Base-by-base conservation (phyloP, 78 protist genomes). In the Dictyostelium firmibasis region DNA sequence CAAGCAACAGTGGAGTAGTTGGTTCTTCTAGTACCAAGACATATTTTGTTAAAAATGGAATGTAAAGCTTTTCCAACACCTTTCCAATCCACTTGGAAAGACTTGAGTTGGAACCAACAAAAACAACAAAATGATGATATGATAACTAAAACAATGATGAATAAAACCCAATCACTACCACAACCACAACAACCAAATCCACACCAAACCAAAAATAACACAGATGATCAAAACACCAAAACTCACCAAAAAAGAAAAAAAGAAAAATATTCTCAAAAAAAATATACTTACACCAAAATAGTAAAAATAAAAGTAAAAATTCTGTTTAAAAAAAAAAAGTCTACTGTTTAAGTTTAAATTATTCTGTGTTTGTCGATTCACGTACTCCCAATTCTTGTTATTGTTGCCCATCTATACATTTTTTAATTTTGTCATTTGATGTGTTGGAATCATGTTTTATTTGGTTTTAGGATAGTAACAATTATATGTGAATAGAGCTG, bases 1-100 rank as follows among this genome's bases (percentile, higher is more conserved):
- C n/a, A 1, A 50, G 10, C 27, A 57, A 20, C 27, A 33, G 44
- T 18, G 44, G 79, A 31, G 79, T 31, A 33, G 79, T 20, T 72
- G 44, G 44, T 72, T 35, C 43, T 27, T 67, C 35, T 11, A 67
- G 75, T 31, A 9, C 79, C 43, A 27, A 33, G 36, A 29, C 79
- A 72, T 72, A 27, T 72, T 27, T 33, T 72, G 27, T 31, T 31
- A 72, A 72, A 72, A 72, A 31, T 72, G 43, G 43, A 27, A 72
- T 72, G 79, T 72, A 72, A 72, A 23, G 79, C 79, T 33, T 18
- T 16, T 31, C 79, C 79, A 72, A 72, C 79, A 38, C 33, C 79
- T 72, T 72, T 72, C 44, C 79, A 72, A 72, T 72, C 18, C 0
- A 72, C 4, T 72, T 72, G 79, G 79, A 72, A 72, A 72, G 79